A percentile compares a stretch with the other conserved stretches of the same genome.
Conservation (phyloP, 2,329 filamentous ascomycete species). For the Sodiomyces alkalinus region DNA sequence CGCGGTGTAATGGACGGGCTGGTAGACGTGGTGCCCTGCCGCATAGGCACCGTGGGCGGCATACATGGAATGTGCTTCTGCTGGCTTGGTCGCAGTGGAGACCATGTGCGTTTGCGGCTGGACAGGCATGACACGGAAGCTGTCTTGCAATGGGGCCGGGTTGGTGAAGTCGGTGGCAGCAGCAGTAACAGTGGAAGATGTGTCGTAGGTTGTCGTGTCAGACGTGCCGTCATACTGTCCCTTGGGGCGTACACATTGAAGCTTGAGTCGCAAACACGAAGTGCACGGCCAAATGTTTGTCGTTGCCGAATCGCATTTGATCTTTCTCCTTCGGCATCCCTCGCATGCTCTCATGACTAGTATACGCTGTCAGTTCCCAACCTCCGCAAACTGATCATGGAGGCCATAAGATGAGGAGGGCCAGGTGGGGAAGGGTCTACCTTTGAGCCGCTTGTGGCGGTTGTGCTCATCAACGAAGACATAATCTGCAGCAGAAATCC, state of each 20-base stretch:
- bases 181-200: conserved; percentile 21
- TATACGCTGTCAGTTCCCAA: conserved; percentile 2
- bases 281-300: conserved; percentile 97
- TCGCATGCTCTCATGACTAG: conserved; percentile 94
- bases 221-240: conserved; percentile 53
- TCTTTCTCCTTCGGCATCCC: conserved; percentile 86
- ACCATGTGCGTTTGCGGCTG: conserved; percentile 27
- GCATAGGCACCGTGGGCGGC: conserved; percentile 32
- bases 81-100: conserved; percentile 23
- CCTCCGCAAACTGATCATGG: too few relatives aligned
- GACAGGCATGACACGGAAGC: conserved; percentile 34
- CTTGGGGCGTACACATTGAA: conserved; percentile 83
- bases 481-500: conserved; percentile 52
- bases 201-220: conserved; percentile 32
- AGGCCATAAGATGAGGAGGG: too few relatives aligned
- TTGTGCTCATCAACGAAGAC: conserved; percentile 99
- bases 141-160: conserved; percentile 24
- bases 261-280: conserved; percentile 79
- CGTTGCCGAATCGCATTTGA: conserved; percentile 93
- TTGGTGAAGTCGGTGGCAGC: conserved; percentile 22
- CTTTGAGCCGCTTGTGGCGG: conserved; percentile 90
- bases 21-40: conserved; percentile 28
- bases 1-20: conserved; percentile 31
- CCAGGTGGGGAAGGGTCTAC: conserved; percentile 33
- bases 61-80: conserved; percentile 31